Base-by-base conservation (phyloP, 345 rosid genomes). In the Camelina hispida region DNA sequence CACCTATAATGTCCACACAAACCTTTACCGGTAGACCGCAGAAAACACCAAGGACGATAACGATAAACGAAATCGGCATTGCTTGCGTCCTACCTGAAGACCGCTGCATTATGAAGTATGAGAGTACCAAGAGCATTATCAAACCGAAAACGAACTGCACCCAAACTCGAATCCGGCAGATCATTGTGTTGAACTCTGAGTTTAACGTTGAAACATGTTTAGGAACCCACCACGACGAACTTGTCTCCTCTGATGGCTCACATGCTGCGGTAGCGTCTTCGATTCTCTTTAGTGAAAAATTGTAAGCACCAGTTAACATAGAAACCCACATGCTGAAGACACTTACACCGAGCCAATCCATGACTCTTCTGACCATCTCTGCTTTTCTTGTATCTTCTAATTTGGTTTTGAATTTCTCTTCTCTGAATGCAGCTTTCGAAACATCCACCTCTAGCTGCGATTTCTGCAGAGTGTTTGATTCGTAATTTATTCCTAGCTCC, bases 1-100 rank as follows among this genome's bases (percentile, higher is more conserved):
- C 98, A 12, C 98, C 98, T 25, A 96, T 44, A 0, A 94, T 87
- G 80, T 93, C 98, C 1, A 93, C 87, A 30, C 99, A 90, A 14
- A 89, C 51, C 82, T 90, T 96, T 43, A 94, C 98, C 0, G 90
- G 83, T 40, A 83, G 73, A 67, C 97, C 99, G 62, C 99, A 90
- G 12, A 46, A 71, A 32, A 64, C 61, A 68, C 96, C 99, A 16
- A 93, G 78, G 63, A 93, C 83, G 55, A 95, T 48, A 18, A 95
- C 77, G 7, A 93, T 82, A 82, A 83, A 84, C 23, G 94, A 88
- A 16, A 88, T 55, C 0, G 99, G 97, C 95, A 87, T 92, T 15
- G 85, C 72, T 73, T 85, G 97, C 56, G 73, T 88, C 5, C 88
- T 62, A 38, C 84, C 60, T 23, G 86, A 72, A 0, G 96, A 82